Evolutionary conservation across 2,329 filamentous ascomycete genomes (phyloP), one percentile per base, ranked within the genome.

Genomic region (Orbilia quercus): DNA sequence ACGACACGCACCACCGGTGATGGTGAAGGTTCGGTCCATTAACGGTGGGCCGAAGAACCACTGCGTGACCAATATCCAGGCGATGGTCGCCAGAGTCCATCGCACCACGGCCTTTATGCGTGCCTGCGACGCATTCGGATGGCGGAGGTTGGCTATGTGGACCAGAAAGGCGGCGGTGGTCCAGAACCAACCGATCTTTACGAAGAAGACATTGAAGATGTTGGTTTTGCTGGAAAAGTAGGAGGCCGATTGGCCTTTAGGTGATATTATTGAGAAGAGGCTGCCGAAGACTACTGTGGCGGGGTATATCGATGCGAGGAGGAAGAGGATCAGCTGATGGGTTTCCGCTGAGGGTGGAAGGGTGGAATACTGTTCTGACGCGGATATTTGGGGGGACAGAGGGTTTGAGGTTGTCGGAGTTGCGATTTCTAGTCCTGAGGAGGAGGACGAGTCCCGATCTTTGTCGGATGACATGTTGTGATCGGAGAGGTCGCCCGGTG

Each of bases 201-300:
- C 95, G 79, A 98, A 99, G 78, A 92, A 86, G 50, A 90, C 81
- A 80, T 99, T 99, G 85, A 98, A 90, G 58, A 97, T 78, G 82
- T 99, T 99, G 80, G 88, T 86, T 82, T 99, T 99, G 77, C 90
- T 90, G 50, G 95, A 94, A 80, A 99, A 99, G 84, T 98, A 99
- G 1, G 91, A 91, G 55, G 89, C 86, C 2, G 84, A 80, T 42
- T 80, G 79, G 9, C 88, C 88, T 72, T 87, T 83, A 0, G 92
- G 92, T 16, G 92, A 93, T 58, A 98, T 82, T 36, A 87, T 82
- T 48, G 90, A 89, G 84, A 91, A 97, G 76, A 96, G 79, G 25
- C 91, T 90, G 76, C 95, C 95, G 76, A 96, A 86, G 63, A 92
- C 75, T 67, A 99, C 88, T 5, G 93, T 89, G 23, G 83, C 77